phyloP scores from a whole-genome alignment of 345 rosid species.

The Rhizophora mangle region DNA sequence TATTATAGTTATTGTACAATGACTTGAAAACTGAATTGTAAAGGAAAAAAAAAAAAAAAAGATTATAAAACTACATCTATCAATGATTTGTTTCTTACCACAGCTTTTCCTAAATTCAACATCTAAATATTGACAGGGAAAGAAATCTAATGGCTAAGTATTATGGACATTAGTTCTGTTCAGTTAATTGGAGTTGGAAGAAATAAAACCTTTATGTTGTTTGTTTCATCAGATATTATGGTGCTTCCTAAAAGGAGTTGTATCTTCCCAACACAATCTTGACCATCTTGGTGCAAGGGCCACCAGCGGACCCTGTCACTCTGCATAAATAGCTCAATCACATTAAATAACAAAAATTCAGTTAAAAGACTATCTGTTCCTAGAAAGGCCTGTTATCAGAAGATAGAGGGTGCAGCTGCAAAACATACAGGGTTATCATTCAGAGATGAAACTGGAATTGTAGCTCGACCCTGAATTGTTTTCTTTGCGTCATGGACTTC shows the following conservation, averaged over 20 bases:
- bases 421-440: conserved; percentile 66
- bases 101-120: conserved; percentile 61
- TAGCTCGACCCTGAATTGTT: conserved; percentile 66
- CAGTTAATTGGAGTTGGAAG: conserved; percentile 9
- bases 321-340: conserved; percentile 40
- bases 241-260: conserved; percentile 76
- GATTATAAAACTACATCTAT: conserved; percentile 3
- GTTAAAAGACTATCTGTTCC: conserved; percentile 2
- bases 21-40: too few species aligned
- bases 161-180: background rate
- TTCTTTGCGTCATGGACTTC: conserved; percentile 77
- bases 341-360: background rate
- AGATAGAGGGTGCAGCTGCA: conserved; percentile 14
- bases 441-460: conserved; percentile 63
- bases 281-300: conserved; percentile 80
- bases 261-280: conserved; percentile 95
- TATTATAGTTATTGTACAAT: background rate
- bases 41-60: too few species aligned
- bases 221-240: conserved; percentile 57
- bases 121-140: conserved; percentile 52
- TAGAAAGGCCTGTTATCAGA: conserved; percentile 6
- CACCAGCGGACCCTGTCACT: conserved; percentile 83
- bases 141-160: background rate
- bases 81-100: conserved; percentile 38
- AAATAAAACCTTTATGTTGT: conserved; percentile 64